Percentiles rank a stretch among this genome's conserved stretches.
These are phyloP conservation scores for Colletotrichum sp. DNA, from an alignment of 2,329 filamentous ascomycete genomes.

Conservation along the genomic window DNA sequence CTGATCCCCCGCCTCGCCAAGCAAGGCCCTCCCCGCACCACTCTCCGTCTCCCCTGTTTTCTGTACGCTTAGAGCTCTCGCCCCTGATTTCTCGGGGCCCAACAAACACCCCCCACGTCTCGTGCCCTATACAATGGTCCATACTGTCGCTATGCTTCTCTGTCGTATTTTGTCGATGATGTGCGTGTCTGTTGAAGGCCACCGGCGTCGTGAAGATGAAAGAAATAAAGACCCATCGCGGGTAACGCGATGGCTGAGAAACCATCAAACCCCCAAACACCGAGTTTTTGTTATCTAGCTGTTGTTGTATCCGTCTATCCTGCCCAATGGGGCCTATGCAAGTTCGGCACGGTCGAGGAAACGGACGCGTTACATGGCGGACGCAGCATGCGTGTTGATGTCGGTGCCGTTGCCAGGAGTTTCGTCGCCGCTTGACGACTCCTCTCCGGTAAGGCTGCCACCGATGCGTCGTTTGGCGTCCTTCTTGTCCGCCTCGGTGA, in stretches of 20 bases:
- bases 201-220: not conserved
- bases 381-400: slow-evolving; percentile 40
- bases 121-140: not conserved
- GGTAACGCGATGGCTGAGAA: not conserved
- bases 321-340: not conserved
- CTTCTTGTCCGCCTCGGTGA: slow-evolving; percentile 81
- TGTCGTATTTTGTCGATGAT: not conserved
- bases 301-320: slow-evolving; percentile 7
- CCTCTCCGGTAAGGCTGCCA: slow-evolving; percentile 48
- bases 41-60: not conserved
- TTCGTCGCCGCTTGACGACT: slow-evolving; percentile 31
- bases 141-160: slow-evolving; percentile 4
- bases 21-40: slow-evolving; percentile 14
- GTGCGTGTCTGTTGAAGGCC: slow-evolving; percentile 17
- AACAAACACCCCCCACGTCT: not conserved
- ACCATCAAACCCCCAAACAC: not conserved
- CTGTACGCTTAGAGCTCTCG: not conserved
- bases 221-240: not conserved
- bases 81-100: not conserved
- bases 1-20: slow-evolving; percentile 12
- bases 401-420: slow-evolving; percentile 34
- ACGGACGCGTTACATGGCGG: slow-evolving; percentile 14
- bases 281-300: slow-evolving; percentile 17
- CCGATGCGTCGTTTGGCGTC: slow-evolving; percentile 86
- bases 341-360: not conserved